Percentiles rank a stretch among this genome's conserved stretches.
phyloP scores from a whole-genome alignment of 306 rosid genomes.

The Cicer arietinum region DNA sequence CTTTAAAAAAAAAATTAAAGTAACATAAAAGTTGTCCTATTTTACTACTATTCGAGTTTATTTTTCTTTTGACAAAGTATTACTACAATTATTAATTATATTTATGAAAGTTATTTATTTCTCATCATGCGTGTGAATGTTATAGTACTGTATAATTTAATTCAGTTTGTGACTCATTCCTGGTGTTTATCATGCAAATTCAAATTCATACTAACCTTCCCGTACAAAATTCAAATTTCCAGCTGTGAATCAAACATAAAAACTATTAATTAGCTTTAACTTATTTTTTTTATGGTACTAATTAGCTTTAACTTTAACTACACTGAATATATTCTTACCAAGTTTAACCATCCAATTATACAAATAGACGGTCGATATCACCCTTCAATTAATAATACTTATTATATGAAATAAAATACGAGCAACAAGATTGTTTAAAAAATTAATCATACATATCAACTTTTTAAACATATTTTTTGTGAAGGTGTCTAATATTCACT shows the following conservation, averaged over 20 bases:
- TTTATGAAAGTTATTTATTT: background rate
- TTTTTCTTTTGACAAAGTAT: too few relatives aligned
- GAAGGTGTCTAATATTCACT: too few relatives aligned
- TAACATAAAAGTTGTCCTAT: too few relatives aligned
- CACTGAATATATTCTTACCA: constrained; percentile 33
- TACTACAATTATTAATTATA: too few relatives aligned
- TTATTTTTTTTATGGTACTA: background rate
- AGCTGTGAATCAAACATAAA: constrained; percentile 35
- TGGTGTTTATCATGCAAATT: background rate
- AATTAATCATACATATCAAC: too few relatives aligned
- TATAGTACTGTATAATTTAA: background rate
- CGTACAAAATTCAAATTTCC: constrained; percentile 18
- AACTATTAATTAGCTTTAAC: background rate
- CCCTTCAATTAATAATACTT: too few relatives aligned
- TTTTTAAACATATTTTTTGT: too few relatives aligned
- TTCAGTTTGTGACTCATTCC: constrained; percentile 22
- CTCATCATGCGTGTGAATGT: background rate
- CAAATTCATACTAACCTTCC: background rate
- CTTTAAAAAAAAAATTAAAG: too few relatives aligned
- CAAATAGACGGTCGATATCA: too few relatives aligned
- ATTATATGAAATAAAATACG: too few relatives aligned
- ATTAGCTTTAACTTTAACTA: constrained; percentile 14
- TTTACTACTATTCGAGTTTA: too few relatives aligned
- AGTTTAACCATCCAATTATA: constrained; percentile 27
- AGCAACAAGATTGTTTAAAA: too few relatives aligned